A percentile compares a stretch with the other conserved stretches of the same genome.
Conservation (phyloP, 2,329 filamentous ascomycete genomes). For the Fonsecaea pugnacius region DNA sequence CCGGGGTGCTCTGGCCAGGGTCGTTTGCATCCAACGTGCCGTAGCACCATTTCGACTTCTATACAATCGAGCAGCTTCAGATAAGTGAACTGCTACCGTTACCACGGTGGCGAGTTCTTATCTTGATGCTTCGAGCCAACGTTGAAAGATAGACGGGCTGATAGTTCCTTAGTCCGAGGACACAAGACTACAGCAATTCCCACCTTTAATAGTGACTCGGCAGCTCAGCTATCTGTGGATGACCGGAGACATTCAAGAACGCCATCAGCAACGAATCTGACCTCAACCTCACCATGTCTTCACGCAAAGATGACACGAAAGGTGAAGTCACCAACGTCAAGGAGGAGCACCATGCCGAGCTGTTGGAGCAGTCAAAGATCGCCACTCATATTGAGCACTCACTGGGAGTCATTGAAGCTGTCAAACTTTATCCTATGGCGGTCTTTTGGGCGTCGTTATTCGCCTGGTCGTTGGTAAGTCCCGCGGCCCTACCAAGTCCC, state of each 20-base stretch:
- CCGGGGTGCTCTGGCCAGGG: background rate
- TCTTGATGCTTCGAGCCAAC: slow-evolving; percentile 11
- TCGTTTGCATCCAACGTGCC: slow-evolving; percentile 1
- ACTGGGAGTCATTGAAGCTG: slow-evolving; percentile 75
- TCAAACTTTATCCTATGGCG: slow-evolving; percentile 84
- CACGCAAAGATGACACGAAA: slow-evolving; percentile 15
- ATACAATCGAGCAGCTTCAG: slow-evolving; percentile 16
- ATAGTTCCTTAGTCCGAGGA: background rate
- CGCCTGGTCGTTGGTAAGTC: slow-evolving; percentile 34
- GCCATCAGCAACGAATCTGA: background rate
- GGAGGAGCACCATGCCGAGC: slow-evolving; percentile 20
- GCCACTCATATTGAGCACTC: slow-evolving; percentile 57
- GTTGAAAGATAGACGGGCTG: slow-evolving; percentile 5
- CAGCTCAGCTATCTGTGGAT: background rate
- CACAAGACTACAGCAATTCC: background rate
- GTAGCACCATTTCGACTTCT: slow-evolving; percentile 4
- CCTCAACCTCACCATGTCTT: background rate
- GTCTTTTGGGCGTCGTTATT: slow-evolving; percentile 53
- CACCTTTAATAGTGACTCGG: background rate
- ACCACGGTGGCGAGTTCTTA: slow-evolving; percentile 18
- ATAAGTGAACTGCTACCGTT: slow-evolving; percentile 27
- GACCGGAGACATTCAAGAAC: background rate
- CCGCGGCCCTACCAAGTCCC: background rate
- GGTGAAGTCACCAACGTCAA: slow-evolving; percentile 15
- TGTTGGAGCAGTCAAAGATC: slow-evolving; percentile 40